Evolutionary conservation across 2,329 filamentous ascomycete species (phyloP), one percentile per base, ranked within the genome.

Genomic region (Pyrenochaeta sp.): DNA sequence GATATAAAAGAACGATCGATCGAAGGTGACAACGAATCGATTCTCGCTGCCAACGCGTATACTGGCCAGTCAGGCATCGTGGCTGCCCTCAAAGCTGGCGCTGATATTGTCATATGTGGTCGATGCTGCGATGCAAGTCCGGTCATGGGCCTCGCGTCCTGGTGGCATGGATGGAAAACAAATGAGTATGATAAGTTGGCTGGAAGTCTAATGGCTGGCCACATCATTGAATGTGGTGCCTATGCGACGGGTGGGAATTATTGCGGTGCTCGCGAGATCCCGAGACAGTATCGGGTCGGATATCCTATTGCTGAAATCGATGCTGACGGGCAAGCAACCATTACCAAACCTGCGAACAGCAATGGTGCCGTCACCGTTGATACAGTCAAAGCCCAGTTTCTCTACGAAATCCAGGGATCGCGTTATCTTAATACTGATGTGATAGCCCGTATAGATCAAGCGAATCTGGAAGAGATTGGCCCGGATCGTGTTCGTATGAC

Each of bases 341-440:
- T 67, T 22, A 64, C 62, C 69, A 79, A 79, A 62, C 69, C 68
- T 13, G 58, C 58, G 39, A 62, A 53, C 52, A 67, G 53, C 55
- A 68, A 67, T 49, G 77, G 76, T 1, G 67, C 73, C 40, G 72
- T 79, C 8, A 74, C 77, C 5, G 78, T 80, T 3, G 81, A 84
- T 50, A 86, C 83, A 0, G 82, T 82, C 60, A 79, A 79, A 1
- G 81, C 79, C 12, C 84, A 86, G 62, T 73, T 86, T 2, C 66
- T 86, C 2, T 85, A 78, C 36, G 63, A 68, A 50, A 61, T 68
- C 12, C 65, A 68, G 49, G 63, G 63, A 7, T 56, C 56, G 12
- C 51, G 48, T 3, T 65, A 67, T 42, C 54, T 59, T 50, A 65
- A 67, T 32, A 50, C 59, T 2, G 62, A 67, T 43, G 64, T 64